Evolutionary conservation across 805 yeast species (phyloP).

Genomic region (Yamadazyma olivae): DNA sequence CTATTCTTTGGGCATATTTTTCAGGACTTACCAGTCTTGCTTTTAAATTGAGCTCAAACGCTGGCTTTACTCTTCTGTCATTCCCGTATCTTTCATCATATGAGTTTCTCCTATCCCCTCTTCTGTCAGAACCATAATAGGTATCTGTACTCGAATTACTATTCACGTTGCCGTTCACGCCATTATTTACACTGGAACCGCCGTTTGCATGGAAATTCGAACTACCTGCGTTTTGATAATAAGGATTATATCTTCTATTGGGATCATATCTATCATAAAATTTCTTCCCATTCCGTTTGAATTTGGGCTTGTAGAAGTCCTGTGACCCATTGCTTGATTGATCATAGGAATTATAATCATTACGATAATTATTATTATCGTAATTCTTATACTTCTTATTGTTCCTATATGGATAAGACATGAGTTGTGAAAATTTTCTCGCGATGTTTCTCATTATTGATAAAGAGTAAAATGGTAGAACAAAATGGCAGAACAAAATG

Average conservation of each 20-base stretch:
- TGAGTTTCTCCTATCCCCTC: constrained; percentile 3
- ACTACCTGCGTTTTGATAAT: neutral
- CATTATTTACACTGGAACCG: neutral
- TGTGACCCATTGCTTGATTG: constrained; percentile 1
- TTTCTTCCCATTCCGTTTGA: constrained; percentile 7
- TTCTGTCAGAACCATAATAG: constrained; percentile 3
- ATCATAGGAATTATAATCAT: constrained; percentile 1
- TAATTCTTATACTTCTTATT: constrained; percentile 6
- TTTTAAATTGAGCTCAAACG: constrained; percentile 11
- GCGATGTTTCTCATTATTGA: too few species aligned
- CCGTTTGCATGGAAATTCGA: neutral
- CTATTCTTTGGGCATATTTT: constrained; percentile 1
- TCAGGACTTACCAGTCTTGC: constrained; percentile 8
- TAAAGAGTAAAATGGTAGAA: too few species aligned
- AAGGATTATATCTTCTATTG: neutral
- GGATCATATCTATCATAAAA: constrained; percentile 12
- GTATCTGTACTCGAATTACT: neutral
- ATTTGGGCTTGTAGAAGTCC: constrained; percentile 7
- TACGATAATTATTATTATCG: constrained; percentile 1
- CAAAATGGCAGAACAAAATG: too few species aligned
- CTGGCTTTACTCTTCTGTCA: constrained; percentile 11
- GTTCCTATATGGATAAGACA: constrained; percentile 8
- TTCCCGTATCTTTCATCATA: constrained; percentile 6
- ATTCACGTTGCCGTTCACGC: neutral
- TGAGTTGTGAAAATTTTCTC: constrained; percentile 4